phyloP scores from a whole-genome alignment of 2,329 filamentous ascomycete species.

The Ophiocordyceps camponoti-leonardi region DNA sequence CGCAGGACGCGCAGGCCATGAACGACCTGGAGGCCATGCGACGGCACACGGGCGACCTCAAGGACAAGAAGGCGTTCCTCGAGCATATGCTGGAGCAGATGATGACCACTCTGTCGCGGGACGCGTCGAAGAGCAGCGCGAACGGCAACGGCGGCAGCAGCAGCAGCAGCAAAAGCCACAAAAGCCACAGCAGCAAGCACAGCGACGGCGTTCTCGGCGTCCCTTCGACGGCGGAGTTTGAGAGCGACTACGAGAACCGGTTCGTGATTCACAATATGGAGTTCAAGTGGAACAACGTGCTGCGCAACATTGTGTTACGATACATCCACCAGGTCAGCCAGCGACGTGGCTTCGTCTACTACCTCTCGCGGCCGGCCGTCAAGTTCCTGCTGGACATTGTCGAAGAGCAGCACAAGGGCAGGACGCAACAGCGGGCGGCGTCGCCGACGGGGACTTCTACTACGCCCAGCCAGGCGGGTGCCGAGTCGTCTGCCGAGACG shows the following conservation, averaged over 20 bases:
- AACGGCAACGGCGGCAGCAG: background rate
- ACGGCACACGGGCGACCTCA: constrained; percentile 36
- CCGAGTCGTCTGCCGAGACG: constrained; percentile 9
- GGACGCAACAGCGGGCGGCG: constrained; percentile 15
- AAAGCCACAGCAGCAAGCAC: constrained; percentile 6
- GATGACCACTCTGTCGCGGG: constrained; percentile 17
- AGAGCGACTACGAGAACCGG: constrained; percentile 92
- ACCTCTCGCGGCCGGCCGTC: constrained; percentile 84
- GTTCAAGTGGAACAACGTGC: constrained; percentile 93
- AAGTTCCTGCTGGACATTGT: constrained; percentile 98
- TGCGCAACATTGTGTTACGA: constrained; percentile 89
- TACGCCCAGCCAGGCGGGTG: constrained; percentile 15
- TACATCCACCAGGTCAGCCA: constrained; percentile 98
- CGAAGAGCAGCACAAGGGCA: constrained; percentile 73
- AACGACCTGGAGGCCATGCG: constrained; percentile 43
- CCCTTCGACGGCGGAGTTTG: constrained; percentile 60
- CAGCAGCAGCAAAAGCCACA: constrained; percentile 9
- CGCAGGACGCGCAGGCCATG: constrained; percentile 30
- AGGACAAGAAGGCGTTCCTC: constrained; percentile 40
- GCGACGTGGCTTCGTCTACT: constrained; percentile 90
- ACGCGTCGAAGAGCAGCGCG: background rate
- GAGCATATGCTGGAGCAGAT: constrained; percentile 39
- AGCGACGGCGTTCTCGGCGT: constrained; percentile 45
- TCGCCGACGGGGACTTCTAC: constrained; percentile 12
- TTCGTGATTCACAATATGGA: constrained; percentile 98